Evolutionary conservation across 140 eudicot species (phyloP), one percentile per base, ranked within the genome.

Genomic region (Cichorium intybus): DNA sequence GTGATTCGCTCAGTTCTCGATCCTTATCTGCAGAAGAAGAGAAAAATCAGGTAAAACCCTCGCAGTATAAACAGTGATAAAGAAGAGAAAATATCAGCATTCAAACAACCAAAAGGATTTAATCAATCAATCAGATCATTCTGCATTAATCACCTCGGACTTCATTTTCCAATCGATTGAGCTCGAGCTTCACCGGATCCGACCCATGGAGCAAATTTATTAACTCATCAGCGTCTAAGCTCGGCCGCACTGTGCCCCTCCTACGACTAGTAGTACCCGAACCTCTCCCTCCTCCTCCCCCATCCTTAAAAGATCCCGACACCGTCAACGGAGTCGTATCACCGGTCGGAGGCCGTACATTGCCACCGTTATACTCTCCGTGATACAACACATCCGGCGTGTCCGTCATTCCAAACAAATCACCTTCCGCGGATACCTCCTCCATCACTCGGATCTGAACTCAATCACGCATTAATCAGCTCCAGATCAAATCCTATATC

Each of bases 161-260:
- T 85, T 88, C 99, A 78, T 93, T 93, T 69, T 93, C 99, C 63
- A 93, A 80, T 2, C 99, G 93, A 77, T 88, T 93, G 21, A 93
- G 96, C 88, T 93, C 99, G 34, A 93, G 27, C 80, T 81, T 88
- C 62, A 93, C 99, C 86, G 99, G 99, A 93, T 93, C 99, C 80
- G 99, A 93, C 2, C 99, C 99, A 65, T 93, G 99, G 53, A 93
- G 86, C 66, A 88, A 39, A 64, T 77, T 85, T 0, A 92, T 64
- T 65, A 92, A 76, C 64, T 92, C 98, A 35, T 92, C 98, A 3
- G 95, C 79, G 34, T 92, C 98, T 60, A 92, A 49, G 14, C 96
- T 88, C 62, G 96, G 95, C 80, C 96, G 69, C 74, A 80, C 69
- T 31, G 83, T 63, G 46, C 77, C 75, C 35, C 92, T 78, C 85